A percentile compares a stretch with the other conserved stretches of the same genome.
phyloP scores from a whole-genome alignment of 2,329 filamentous ascomycete genomes.

The Colletotrichum cordylinicola region DNA sequence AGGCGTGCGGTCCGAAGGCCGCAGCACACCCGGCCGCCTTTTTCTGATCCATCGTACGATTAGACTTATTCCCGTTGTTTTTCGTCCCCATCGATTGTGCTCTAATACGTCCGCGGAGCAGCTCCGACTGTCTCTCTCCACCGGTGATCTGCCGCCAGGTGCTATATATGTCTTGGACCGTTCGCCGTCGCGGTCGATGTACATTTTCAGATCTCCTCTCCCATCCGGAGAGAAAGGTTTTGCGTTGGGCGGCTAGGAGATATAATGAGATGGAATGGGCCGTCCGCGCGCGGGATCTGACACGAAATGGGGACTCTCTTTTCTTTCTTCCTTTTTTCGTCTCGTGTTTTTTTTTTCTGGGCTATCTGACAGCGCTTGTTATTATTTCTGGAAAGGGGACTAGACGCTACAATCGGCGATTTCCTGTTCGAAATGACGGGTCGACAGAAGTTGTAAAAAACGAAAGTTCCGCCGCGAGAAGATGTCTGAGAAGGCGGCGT shows the following conservation, averaged over 20 bases:
- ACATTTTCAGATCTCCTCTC: not conserved
- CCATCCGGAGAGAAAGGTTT: not conserved
- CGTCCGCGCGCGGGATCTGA: not conserved
- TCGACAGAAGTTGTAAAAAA: fast-evolving
- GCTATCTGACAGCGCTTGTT: not conserved
- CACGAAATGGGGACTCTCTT: not conserved
- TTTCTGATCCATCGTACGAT: not conserved
- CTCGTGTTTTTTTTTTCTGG: not conserved
- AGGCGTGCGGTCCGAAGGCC: not conserved
- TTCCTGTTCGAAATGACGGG: not conserved
- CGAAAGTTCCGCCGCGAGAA: not conserved
- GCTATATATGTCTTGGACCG: not conserved
- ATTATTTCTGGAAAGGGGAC: fast-evolving
- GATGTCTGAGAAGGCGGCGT: not conserved
- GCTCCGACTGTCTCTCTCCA: not conserved
- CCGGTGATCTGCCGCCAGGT: not conserved
- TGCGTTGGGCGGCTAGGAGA: not conserved
- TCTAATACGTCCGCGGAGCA: not conserved
- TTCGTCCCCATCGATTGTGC: not conserved
- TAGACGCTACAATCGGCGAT: not conserved
- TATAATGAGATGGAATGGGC: not conserved
- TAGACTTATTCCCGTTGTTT: not conserved
- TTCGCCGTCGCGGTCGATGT: not conserved
- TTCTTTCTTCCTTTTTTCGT: not conserved
- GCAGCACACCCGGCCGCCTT: not conserved